Percentiles rank a stretch among this genome's conserved stretches.
These are phyloP conservation scores for Urostyla sp. DNA, from an alignment of 73 alveolate species.

Conservation along the genomic window DNA sequence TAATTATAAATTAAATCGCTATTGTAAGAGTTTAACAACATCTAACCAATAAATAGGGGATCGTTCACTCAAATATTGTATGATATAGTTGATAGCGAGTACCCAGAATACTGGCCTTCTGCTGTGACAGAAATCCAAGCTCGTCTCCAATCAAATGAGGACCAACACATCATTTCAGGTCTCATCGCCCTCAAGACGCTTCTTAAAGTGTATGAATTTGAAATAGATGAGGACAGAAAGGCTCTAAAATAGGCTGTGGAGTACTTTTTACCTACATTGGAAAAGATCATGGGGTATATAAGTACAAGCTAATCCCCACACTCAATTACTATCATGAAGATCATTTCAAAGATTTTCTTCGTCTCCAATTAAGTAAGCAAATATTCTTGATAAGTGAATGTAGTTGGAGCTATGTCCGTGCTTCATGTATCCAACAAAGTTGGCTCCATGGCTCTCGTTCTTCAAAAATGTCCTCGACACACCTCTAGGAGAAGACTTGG, in stretches of 20 bases:
- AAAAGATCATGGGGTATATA: constrained; percentile 39
- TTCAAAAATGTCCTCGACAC: constrained; percentile 67
- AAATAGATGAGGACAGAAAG: constrained; percentile 65
- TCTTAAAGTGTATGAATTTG: constrained; percentile 57
- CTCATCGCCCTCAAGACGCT: constrained; percentile 50
- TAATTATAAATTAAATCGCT: too few species aligned
- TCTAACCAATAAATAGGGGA: too few species aligned
- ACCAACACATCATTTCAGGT: constrained; percentile 15
- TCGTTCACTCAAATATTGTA: too few species aligned
- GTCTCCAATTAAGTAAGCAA: constrained; percentile 53
- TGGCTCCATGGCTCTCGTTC: constrained; percentile 57
- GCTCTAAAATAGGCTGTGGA: constrained; percentile 67
- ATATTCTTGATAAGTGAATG: not conserved
- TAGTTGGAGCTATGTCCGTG: constrained; percentile 57
- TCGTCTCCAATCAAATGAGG: not conserved
- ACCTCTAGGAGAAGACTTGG: constrained; percentile 55
- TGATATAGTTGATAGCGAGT: constrained; percentile 46
- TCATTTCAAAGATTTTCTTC: constrained; percentile 68
- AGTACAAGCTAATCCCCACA: constrained; percentile 23
- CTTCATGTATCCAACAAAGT: constrained; percentile 43
- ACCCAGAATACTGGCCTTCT: constrained; percentile 64
- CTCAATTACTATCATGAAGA: constrained; percentile 46
- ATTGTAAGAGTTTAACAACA: too few species aligned
- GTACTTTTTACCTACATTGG: constrained; percentile 70
- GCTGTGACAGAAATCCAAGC: constrained; percentile 18